Evolutionary conservation across 306 rosid species (phyloP).

Genomic region (Fragaria ananassa): DNA sequence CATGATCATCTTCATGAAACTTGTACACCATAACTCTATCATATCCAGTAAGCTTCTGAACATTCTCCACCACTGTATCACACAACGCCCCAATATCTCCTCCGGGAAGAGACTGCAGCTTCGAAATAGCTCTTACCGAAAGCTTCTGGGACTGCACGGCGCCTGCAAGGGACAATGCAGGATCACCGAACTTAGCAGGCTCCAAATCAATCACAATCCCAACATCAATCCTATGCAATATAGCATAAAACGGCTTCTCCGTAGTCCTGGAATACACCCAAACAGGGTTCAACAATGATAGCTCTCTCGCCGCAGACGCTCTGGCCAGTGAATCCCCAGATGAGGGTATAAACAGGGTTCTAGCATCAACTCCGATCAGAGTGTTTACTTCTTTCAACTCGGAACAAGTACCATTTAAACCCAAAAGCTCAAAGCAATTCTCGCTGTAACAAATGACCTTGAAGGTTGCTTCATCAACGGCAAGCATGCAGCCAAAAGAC

Average conservation of each 20-base stretch:
- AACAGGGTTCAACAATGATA: constrained; percentile 62
- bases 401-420: constrained; percentile 27
- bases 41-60: constrained; percentile 78
- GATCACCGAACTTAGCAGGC: constrained; percentile 59
- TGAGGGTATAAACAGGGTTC: constrained; percentile 59
- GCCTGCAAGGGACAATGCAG: constrained; percentile 71
- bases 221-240: constrained; percentile 77
- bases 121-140: constrained; percentile 75
- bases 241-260: constrained; percentile 75
- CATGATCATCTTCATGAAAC: constrained; percentile 87
- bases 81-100: constrained; percentile 64
- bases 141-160: constrained; percentile 83
- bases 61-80: constrained; percentile 69
- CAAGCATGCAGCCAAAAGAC: constrained; percentile 71
- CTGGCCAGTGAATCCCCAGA: constrained; percentile 57
- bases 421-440: constrained; percentile 61
- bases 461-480: constrained; percentile 55
- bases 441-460: constrained; percentile 61
- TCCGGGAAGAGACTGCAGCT: constrained; percentile 72
- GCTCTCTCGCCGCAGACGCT: constrained; percentile 53
- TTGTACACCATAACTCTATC: constrained; percentile 87
- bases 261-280: constrained; percentile 56
- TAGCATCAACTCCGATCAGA: constrained; percentile 61
- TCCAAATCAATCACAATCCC: constrained; percentile 84
- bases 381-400: constrained; percentile 22